Conservation (phyloP, 805 yeast species). For the Kazachstania bromeliacearum region DNA sequence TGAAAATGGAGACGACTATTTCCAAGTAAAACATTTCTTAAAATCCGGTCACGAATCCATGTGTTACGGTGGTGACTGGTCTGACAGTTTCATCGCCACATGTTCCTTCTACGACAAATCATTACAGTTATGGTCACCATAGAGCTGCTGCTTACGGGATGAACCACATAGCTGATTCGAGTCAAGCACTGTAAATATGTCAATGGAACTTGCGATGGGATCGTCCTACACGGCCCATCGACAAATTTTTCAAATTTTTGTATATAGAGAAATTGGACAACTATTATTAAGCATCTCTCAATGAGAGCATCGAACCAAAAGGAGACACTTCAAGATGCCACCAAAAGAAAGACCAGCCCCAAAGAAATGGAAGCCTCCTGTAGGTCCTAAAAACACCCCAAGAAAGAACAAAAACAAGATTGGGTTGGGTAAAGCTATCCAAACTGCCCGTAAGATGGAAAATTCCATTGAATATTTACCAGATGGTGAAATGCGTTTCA, state of each 20-base stretch:
- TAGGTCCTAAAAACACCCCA: conserved; percentile 85
- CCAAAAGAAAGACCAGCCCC: conserved; percentile 34
- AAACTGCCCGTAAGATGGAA: conserved; percentile 60
- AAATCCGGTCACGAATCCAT: conserved; percentile 77
- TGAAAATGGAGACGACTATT: conserved; percentile 30
- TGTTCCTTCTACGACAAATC: conserved; percentile 88
- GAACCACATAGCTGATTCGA: too few relatives aligned
- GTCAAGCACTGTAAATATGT: too few relatives aligned
- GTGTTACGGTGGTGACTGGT: conserved; percentile 96
- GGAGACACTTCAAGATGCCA: conserved; percentile 28
- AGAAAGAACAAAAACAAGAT: conserved; percentile 75
- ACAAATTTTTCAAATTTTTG: too few relatives aligned
- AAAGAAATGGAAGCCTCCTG: conserved; percentile 79
- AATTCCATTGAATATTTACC: conserved; percentile 65
- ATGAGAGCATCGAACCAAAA: too few relatives aligned
- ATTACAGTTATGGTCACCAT: conserved; percentile 61
- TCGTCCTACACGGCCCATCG: conserved; percentile 4
- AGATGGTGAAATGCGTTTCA: conserved; percentile 82
- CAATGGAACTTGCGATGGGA: too few relatives aligned
- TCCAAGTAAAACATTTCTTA: conserved; percentile 25
- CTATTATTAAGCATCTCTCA: too few relatives aligned
- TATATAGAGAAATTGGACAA: too few relatives aligned
- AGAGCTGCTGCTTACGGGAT: too few relatives aligned
- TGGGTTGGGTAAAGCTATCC: conserved; percentile 79
- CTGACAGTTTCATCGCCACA: conserved; percentile 49